A percentile compares a stretch with the other conserved stretches of the same genome.
Conservation (phyloP, 2,329 filamentous ascomycete genomes). For the Nemania sp. region DNA sequence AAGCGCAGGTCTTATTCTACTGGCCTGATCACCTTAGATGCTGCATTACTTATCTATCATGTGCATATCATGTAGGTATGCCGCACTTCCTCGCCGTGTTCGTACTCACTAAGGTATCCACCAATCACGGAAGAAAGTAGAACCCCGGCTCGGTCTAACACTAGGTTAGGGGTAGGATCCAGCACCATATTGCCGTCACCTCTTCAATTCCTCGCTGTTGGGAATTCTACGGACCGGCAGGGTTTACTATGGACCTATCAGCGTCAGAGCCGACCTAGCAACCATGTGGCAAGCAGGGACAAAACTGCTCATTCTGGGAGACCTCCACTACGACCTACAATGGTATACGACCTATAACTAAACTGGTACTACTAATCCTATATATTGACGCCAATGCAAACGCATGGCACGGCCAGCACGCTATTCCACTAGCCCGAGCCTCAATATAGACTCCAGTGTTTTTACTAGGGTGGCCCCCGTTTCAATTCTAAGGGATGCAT, state of each 20-base stretch:
- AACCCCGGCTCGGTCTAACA: not conserved
- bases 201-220: no score
- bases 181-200: no score
- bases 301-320: not conserved
- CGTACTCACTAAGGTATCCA: slow-evolving; percentile 6
- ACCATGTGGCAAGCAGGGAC: slow-evolving; percentile 23
- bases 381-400: no score
- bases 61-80: not conserved
- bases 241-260: not conserved
- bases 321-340: no score
- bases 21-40: not conserved
- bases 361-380: no score
- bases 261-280: slow-evolving; percentile 13
- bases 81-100: not conserved
- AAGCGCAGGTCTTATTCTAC: not conserved
- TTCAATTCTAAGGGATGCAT: no score
- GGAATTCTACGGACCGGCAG: not conserved
- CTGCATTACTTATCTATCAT: not conserved
- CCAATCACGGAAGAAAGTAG: not conserved
- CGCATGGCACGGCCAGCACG: no score
- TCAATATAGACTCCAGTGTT: no score
- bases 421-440: no score
- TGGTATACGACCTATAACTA: no score
- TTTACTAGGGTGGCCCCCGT: no score
- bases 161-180: not conserved